These are phyloP conservation scores for Haplosporangium sp. DNA, from an alignment of 371 early-diverging fungal genomes.

Conservation along the genomic window DNA sequence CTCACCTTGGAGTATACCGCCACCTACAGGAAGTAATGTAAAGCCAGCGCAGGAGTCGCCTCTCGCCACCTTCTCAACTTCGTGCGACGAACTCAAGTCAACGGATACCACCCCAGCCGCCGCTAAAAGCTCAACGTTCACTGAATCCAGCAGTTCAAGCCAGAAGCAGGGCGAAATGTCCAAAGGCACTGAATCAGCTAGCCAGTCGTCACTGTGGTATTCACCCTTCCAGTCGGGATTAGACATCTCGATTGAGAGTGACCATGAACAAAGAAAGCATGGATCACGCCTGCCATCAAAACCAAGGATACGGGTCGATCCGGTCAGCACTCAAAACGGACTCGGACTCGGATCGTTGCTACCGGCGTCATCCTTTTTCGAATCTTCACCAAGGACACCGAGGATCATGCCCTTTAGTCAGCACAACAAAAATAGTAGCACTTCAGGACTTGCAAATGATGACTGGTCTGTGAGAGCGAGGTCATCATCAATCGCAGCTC, in stretches of 20 bases:
- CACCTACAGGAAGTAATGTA: not conserved
- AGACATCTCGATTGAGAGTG: slow-evolving; percentile 51
- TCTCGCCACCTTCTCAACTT: too few species aligned
- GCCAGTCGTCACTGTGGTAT: slow-evolving; percentile 46
- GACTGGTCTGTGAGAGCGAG: slow-evolving; percentile 37
- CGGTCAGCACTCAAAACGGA: not conserved
- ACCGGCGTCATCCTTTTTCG: slow-evolving; percentile 43
- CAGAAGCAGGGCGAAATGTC: not conserved
- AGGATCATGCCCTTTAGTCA: slow-evolving; percentile 53
- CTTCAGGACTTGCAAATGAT: slow-evolving; percentile 7
- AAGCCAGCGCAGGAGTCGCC: slow-evolving; percentile 7
- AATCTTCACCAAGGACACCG: slow-evolving; percentile 45
- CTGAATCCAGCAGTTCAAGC: too few species aligned
- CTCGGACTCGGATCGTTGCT: slow-evolving; percentile 20
- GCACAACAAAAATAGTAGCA: slow-evolving; percentile 1
- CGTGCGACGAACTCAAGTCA: not conserved
- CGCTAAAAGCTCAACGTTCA: not conserved
- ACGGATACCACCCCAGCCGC: not conserved
- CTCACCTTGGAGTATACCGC: slow-evolving; percentile 41
- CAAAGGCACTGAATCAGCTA: slow-evolving; percentile 16
- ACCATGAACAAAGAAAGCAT: slow-evolving; percentile 31
- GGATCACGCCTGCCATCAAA: slow-evolving; percentile 16
- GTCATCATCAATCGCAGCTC: slow-evolving; percentile 32
- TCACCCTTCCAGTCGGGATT: slow-evolving; percentile 53
- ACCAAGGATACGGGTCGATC: slow-evolving; percentile 23